Conservation (phyloP, 768 basidiomycete species). For the Gyrodon lividus region DNA sequence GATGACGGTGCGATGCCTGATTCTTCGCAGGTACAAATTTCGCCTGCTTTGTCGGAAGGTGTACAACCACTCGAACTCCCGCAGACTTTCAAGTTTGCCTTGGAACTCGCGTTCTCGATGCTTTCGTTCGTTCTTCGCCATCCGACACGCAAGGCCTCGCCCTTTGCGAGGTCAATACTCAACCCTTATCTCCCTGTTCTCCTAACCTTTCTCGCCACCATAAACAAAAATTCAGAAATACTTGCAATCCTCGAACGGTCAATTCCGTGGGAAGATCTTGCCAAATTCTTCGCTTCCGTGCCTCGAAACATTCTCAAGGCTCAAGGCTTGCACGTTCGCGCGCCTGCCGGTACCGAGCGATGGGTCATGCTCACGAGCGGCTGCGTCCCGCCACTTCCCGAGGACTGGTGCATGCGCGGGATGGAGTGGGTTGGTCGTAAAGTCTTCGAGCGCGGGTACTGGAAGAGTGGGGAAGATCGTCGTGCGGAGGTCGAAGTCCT, state of each 20-base stretch:
- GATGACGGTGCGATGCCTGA: slow-evolving; percentile 38
- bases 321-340: slow-evolving; percentile 40
- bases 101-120: slow-evolving; percentile 77
- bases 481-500: slow-evolving; percentile 78
- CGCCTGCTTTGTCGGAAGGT: slow-evolving; percentile 33
- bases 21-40: slow-evolving; percentile 22
- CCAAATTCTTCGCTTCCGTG: slow-evolving; percentile 58
- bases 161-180: slow-evolving; percentile 51
- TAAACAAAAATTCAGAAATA: slow-evolving; percentile 63
- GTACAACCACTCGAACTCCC: slow-evolving; percentile 48
- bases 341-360: slow-evolving; percentile 42
- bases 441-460: slow-evolving; percentile 92
- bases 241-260: slow-evolving; percentile 66
- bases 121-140: slow-evolving; percentile 68
- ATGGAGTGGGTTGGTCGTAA: slow-evolving; percentile 94
- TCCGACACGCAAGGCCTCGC: slow-evolving; percentile 60
- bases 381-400: slow-evolving; percentile 71
- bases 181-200: slow-evolving; percentile 88
- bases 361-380: slow-evolving; percentile 70
- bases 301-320: slow-evolving; percentile 52
- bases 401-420: slow-evolving; percentile 95
- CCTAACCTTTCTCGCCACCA: slow-evolving; percentile 84
- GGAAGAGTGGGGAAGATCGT: slow-evolving; percentile 76
- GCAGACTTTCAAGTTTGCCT: slow-evolving; percentile 65
- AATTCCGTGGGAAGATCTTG: slow-evolving; percentile 83